These are phyloP conservation scores for Lichenothelia convexa DNA, from an alignment of 495 filamentous ascomycete species.

Conservation along the genomic window DNA sequence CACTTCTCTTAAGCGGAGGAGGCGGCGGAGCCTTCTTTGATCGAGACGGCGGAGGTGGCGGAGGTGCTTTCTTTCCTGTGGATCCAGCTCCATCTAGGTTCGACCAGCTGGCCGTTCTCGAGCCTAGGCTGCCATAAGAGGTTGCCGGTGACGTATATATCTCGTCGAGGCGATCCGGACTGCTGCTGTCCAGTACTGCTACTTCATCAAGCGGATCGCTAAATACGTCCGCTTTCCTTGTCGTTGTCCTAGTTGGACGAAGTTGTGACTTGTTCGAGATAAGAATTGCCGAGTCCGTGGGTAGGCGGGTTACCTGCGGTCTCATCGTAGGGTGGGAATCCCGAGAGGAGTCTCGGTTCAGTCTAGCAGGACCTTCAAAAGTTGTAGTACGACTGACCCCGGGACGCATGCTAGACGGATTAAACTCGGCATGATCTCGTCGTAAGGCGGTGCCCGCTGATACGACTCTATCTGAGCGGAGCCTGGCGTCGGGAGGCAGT, in stretches of 20 bases:
- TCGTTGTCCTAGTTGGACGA: constrained; percentile 20
- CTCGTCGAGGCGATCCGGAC: constrained; percentile 37
- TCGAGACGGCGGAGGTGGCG: constrained; percentile 65
- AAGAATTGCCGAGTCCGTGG: constrained; percentile 34
- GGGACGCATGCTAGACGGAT: constrained; percentile 20
- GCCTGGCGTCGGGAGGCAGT: constrained; percentile 28
- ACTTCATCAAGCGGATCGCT: constrained; percentile 46
- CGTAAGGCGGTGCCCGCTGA: constrained; percentile 18
- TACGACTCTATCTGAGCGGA: constrained; percentile 33
- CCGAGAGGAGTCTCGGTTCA: constrained; percentile 30
- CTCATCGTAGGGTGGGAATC: too few relatives aligned
- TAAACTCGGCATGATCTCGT: constrained; percentile 20
- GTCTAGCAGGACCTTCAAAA: constrained; percentile 38
- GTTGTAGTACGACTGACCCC: constrained; percentile 29
- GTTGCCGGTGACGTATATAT: constrained; percentile 43
- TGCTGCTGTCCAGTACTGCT: constrained; percentile 30
- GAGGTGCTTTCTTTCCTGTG: constrained; percentile 49
- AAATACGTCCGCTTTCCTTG: constrained; percentile 35
- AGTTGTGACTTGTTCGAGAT: constrained; percentile 26
- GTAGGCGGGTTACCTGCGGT: constrained; percentile 33
- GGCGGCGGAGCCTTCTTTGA: constrained; percentile 62
- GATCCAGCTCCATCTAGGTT: constrained; percentile 22
- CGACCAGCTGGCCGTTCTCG: constrained; percentile 35
- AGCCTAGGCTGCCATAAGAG: constrained; percentile 39
- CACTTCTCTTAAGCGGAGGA: constrained; percentile 21